Percentiles rank a stretch among this genome's conserved stretches.
These are phyloP conservation scores for Cladosporium phlei DNA, from an alignment of 2,329 filamentous ascomycete genomes.

Conservation along the genomic window DNA sequence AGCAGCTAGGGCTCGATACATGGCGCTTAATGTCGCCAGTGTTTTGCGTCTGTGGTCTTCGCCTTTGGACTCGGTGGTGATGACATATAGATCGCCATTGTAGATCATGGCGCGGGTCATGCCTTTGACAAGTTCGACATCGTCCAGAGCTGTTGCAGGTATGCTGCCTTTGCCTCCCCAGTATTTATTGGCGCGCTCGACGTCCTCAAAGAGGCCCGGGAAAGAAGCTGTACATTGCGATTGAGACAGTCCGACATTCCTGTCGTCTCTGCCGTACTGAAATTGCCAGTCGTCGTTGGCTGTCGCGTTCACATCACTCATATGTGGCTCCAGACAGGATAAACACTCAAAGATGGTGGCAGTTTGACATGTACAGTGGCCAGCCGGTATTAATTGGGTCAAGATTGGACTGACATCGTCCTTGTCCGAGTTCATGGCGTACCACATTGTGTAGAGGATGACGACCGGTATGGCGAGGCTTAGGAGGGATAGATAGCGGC, in stretches of 20 bases:
- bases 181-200: constrained; percentile 21
- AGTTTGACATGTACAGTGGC: constrained; percentile 19
- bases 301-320: constrained; percentile 13
- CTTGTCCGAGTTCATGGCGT: constrained; percentile 19
- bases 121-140: constrained; percentile 23
- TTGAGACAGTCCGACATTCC: constrained; percentile 16
- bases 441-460: constrained; percentile 19
- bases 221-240: constrained; percentile 24
- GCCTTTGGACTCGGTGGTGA: constrained; percentile 24
- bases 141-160: constrained; percentile 11
- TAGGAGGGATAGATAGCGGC: constrained; percentile 3
- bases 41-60: constrained; percentile 25
- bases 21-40: constrained; percentile 49
- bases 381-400: constrained; percentile 21
- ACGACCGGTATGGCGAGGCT: constrained; percentile 9
- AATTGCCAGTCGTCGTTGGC: constrained; percentile 15
- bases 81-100: constrained; percentile 32
- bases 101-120: constrained; percentile 29
- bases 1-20: constrained; percentile 50
- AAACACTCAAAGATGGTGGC: constrained; percentile 19
- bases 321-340: constrained; percentile 17
- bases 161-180: constrained; percentile 19
- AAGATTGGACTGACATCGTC: constrained; percentile 20
- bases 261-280: constrained; percentile 16
- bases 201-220: constrained; percentile 22